These are phyloP conservation scores for Corchorus olitorius DNA, from an alignment of 345 rosid genomes.

Conservation along the genomic window DNA sequence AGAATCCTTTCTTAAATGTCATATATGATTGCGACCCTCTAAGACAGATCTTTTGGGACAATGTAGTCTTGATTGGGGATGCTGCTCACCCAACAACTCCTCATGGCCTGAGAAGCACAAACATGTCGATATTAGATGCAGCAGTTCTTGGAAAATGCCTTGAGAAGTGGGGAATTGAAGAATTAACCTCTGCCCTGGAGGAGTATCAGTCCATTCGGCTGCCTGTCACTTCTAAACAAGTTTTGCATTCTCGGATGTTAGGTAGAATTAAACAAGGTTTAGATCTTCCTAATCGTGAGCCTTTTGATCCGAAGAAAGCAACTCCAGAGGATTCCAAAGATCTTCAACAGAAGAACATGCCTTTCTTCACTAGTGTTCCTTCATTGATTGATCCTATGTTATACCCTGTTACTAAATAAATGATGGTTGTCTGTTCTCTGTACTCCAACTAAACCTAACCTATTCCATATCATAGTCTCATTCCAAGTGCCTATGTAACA, in stretches of 20 bases:
- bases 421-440: background rate
- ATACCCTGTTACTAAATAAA: conserved; percentile 10
- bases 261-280: conserved; percentile 76
- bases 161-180: conserved; percentile 48
- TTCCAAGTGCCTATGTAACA: no score
- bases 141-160: conserved; percentile 66
- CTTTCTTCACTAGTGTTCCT: conserved; percentile 53
- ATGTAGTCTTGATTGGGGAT: conserved; percentile 70
- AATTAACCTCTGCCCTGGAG: conserved; percentile 52
- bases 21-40: conserved; percentile 78
- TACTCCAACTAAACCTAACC: background rate
- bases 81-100: conserved; percentile 89
- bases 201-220: conserved; percentile 67
- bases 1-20: conserved; percentile 76
- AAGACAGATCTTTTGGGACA: conserved; percentile 49
- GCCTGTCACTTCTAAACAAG: conserved; percentile 66
- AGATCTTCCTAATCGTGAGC: conserved; percentile 33
- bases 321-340: conserved; percentile 37
- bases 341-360: conserved; percentile 59
- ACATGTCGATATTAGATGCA: conserved; percentile 80
- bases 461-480: background rate
- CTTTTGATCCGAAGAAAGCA: conserved; percentile 40
- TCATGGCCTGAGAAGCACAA: conserved; percentile 78
- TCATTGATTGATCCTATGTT: conserved; percentile 24
- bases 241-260: conserved; percentile 50